Conservation (phyloP, 2,329 filamentous ascomycete species). For the Pseudogymnoascus sp. region DNA sequence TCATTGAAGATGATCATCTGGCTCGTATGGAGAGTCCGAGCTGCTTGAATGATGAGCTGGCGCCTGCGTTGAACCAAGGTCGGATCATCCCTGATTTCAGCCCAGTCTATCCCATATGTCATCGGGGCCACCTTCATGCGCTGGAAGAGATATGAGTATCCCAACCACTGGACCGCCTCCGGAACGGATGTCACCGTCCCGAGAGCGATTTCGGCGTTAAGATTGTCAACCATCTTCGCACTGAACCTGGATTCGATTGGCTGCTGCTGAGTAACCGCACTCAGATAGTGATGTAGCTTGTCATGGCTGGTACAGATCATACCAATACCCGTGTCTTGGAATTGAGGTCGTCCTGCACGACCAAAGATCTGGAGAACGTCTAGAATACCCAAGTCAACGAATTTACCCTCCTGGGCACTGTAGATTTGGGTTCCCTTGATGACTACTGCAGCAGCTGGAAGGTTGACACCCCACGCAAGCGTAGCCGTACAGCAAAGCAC, state of each 20-base stretch:
- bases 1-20: constrained; percentile 99
- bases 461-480: constrained; percentile 95
- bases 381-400: constrained; percentile 89
- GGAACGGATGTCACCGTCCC: constrained; percentile 91
- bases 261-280: constrained; percentile 88
- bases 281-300: constrained; percentile 82
- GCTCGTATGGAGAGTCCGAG: constrained; percentile 75
- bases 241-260: constrained; percentile 98
- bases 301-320: constrained; percentile 98
- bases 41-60: constrained; percentile 81
- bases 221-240: constrained; percentile 84
- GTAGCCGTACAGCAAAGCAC: constrained; percentile 98
- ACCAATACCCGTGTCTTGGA: constrained; percentile 93
- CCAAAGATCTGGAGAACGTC: constrained; percentile 98
- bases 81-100: constrained; percentile 81
- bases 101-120: constrained; percentile 91
- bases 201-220: constrained; percentile 89
- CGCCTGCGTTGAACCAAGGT: constrained; percentile 77
- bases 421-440: constrained; percentile 99
- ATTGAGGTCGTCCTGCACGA: constrained; percentile 94
- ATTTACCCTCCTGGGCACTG: constrained; percentile 92
- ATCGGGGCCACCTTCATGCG: constrained; percentile 90
- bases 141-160: constrained; percentile 95
- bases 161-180: constrained; percentile 94
- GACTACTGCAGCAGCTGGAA: constrained; percentile 90